Percentiles rank a stretch among this genome's conserved stretches.
These are phyloP conservation scores for Eimeria necatrix DNA, from an alignment of 169 alveolate species.

Conservation along the genomic window DNA sequence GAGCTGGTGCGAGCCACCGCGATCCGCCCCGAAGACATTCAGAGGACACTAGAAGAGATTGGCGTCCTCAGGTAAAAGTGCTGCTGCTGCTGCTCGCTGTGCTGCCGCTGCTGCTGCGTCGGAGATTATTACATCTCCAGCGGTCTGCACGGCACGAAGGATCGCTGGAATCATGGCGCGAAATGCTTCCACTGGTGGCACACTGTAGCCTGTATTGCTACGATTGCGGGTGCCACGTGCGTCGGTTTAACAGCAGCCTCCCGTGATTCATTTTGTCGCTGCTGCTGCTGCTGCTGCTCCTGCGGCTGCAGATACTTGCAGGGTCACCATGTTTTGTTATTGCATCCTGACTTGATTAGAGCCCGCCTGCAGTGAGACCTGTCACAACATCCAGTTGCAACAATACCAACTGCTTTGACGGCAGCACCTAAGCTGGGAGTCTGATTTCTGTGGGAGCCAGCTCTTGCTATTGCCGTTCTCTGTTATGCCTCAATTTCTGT, in stretches of 20 bases:
- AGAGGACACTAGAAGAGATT: constrained; percentile 78
- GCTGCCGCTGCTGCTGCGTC: not conserved
- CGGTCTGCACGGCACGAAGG: not conserved
- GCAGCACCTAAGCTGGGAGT: too few relatives aligned
- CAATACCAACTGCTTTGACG: too few relatives aligned
- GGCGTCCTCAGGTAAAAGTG: constrained; percentile 78
- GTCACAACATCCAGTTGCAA: not conserved
- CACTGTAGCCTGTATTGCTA: not conserved
- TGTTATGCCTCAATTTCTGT: not conserved
- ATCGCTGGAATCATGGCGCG: not conserved
- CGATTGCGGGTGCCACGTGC: not conserved
- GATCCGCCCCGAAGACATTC: constrained; percentile 80
- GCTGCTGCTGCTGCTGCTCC: constrained; percentile 36
- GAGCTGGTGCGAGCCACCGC: constrained; percentile 79
- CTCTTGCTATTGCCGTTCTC: not conserved
- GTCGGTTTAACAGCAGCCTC: too few relatives aligned
- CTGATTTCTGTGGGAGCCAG: too few relatives aligned
- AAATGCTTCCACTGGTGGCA: not conserved
- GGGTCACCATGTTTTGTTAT: constrained; percentile 82
- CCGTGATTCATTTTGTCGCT: too few relatives aligned
- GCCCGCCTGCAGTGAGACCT: constrained; percentile 58
- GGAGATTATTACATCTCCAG: not conserved
- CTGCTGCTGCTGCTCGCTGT: not conserved
- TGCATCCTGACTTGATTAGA: constrained; percentile 79
- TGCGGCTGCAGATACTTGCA: constrained; percentile 76